Evolutionary conservation across 345 rosid species (phyloP).

Genomic region (Euphorbia lathyris): DNA sequence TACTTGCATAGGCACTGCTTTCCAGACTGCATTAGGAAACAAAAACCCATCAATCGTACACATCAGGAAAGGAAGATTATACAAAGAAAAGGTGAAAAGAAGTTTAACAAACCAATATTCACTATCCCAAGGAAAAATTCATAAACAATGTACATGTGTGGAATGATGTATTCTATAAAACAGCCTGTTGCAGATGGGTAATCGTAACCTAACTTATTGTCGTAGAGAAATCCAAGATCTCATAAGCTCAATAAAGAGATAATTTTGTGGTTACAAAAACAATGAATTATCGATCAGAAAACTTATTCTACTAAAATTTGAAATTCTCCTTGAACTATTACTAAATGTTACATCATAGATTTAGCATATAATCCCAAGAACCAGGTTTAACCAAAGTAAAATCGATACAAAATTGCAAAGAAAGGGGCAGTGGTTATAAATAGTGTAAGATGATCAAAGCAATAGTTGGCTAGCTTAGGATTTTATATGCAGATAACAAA

Average conservation of each 20-base stretch:
- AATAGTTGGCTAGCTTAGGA: background rate
- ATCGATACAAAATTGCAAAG: background rate
- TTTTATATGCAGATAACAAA: background rate
- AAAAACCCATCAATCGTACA: background rate
- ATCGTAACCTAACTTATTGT: background rate
- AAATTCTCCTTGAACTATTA: background rate
- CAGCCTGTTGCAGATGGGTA: background rate
- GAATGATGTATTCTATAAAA: background rate
- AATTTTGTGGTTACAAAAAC: background rate
- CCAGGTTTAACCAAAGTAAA: background rate
- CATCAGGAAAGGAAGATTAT: background rate
- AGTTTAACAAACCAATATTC: background rate
- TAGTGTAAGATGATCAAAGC: background rate
- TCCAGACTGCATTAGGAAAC: slow-evolving; percentile 59
- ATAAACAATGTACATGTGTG: background rate
- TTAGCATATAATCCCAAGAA: background rate
- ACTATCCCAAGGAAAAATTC: background rate
- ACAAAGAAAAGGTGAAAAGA: background rate
- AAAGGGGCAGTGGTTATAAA: background rate
- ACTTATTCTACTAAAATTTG: background rate
- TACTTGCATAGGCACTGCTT: slow-evolving; percentile 84
- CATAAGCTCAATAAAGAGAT: background rate
- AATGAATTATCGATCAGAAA: background rate
- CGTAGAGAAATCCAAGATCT: background rate
- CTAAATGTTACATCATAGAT: background rate